phyloP scores from a whole-genome alignment of 2,329 filamentous ascomycete species.

The Ceratocystis variospora region DNA sequence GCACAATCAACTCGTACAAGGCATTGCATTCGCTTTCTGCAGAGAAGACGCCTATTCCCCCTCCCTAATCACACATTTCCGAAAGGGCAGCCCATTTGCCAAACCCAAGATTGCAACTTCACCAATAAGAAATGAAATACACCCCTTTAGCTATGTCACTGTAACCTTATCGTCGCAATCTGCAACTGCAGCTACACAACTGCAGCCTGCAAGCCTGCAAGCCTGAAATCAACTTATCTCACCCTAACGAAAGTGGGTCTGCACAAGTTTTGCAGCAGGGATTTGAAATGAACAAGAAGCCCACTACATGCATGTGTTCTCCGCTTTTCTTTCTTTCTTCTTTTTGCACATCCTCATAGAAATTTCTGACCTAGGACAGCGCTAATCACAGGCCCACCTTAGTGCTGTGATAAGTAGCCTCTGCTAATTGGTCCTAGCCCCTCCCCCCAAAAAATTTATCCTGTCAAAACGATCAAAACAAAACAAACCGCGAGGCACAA shows the following conservation, averaged over 20 bases:
- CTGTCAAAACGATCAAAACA: neutral
- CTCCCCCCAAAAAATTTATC: neutral
- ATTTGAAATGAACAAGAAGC: neutral
- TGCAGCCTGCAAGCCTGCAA: neutral
- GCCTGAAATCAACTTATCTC: neutral
- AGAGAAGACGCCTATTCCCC: neutral
- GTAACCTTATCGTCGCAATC: neutral
- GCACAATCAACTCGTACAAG: neutral
- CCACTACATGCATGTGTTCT: neutral
- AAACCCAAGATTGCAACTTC: neutral
- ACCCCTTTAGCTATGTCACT: neutral
- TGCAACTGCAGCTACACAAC: neutral
- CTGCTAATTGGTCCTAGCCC: neutral
- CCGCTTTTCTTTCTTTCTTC: neutral
- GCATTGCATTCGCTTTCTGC: neutral
- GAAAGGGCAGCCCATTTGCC: neutral
- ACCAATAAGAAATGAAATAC: neutral
- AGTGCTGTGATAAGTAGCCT: neutral
- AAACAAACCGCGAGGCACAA: neutral
- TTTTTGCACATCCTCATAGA: slow-evolving; percentile 2
- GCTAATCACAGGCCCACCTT: neutral
- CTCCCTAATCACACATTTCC: neutral
- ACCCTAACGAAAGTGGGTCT: neutral
- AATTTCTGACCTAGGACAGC: neutral
- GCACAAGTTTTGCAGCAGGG: neutral